Evolutionary conservation across 2,329 filamentous ascomycete species (phyloP).

Genomic region (Nemania sp.): DNA sequence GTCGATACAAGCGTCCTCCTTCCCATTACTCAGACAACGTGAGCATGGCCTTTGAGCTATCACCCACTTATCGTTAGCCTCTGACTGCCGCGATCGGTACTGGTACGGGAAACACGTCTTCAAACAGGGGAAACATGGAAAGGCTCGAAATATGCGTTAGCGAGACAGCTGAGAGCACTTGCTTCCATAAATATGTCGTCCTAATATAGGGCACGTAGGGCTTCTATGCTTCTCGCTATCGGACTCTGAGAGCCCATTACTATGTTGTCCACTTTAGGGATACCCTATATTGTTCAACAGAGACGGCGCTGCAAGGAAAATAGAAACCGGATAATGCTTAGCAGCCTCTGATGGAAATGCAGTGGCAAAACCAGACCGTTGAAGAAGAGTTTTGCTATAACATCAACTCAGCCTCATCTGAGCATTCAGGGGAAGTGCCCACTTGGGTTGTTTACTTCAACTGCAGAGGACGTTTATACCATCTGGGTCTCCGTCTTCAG

Average conservation of each 20-base stretch:
- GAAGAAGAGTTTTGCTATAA: background rate
- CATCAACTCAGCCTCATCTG: background rate
- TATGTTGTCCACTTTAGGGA: background rate
- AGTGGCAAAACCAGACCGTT: background rate
- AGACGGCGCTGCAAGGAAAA: background rate
- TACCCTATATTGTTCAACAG: background rate
- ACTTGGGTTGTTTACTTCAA: slow-evolving; percentile 14
- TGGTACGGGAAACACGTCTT: background rate
- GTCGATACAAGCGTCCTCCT: slow-evolving; percentile 79
- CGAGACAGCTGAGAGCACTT: slow-evolving; percentile 15
- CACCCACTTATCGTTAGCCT: slow-evolving; percentile 42
- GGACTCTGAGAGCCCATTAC: background rate
- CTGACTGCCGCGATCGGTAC: background rate
- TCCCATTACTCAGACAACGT: slow-evolving; percentile 76
- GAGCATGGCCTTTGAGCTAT: slow-evolving; percentile 77
- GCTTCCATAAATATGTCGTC: slow-evolving; percentile 12
- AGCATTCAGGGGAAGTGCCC: slow-evolving; percentile 1
- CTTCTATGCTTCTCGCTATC: background rate
- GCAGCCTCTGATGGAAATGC: background rate
- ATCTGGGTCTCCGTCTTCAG: background rate
- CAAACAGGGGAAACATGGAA: background rate
- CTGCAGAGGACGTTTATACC: slow-evolving; percentile 1
- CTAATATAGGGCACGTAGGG: background rate
- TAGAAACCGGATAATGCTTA: background rate
- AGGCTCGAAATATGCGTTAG: background rate